These are phyloP conservation scores for Citrus trifoliata DNA, from an alignment of 345 rosid genomes.

Conservation along the genomic window DNA sequence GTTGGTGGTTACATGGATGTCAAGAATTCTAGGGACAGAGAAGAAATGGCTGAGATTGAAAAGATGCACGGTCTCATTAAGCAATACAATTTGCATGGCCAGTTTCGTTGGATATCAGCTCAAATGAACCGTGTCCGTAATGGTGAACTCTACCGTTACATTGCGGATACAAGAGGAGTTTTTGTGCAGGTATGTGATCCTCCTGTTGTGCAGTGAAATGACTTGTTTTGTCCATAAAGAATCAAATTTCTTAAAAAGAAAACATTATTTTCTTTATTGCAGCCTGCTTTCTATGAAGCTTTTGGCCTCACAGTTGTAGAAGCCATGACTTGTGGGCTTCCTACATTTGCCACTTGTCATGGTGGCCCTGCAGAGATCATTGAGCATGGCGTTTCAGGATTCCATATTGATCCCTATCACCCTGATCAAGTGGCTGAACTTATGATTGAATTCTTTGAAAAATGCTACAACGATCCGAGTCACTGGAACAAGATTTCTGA, in stretches of 20 bases:
- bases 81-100: conserved; percentile 47
- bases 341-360: conserved; percentile 59
- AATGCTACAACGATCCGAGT: conserved; percentile 32
- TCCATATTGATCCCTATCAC: conserved; percentile 54
- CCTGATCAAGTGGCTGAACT: conserved; percentile 37
- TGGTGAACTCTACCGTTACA: conserved; percentile 57
- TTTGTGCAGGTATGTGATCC: conserved; percentile 35
- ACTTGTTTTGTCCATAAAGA: background rate
- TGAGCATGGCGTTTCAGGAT: conserved; percentile 48
- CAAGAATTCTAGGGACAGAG: conserved; percentile 46
- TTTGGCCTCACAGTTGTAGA: conserved; percentile 62
- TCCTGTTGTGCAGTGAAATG: background rate
- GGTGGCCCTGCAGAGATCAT: conserved; percentile 60
- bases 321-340: conserved; percentile 54
- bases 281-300: conserved; percentile 59
- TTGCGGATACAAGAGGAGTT: conserved; percentile 51
- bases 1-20: conserved; percentile 43
- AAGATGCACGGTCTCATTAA: conserved; percentile 44
- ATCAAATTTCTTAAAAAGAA: background rate
- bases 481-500: conserved; percentile 44
- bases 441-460: conserved; percentile 39
- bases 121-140: conserved; percentile 57
- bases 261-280: background rate
- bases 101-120: conserved; percentile 49
- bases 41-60: conserved; percentile 51